Conservation (phyloP, 2,329 filamentous ascomycete species). For the Phaeosphaeria sp. region DNA sequence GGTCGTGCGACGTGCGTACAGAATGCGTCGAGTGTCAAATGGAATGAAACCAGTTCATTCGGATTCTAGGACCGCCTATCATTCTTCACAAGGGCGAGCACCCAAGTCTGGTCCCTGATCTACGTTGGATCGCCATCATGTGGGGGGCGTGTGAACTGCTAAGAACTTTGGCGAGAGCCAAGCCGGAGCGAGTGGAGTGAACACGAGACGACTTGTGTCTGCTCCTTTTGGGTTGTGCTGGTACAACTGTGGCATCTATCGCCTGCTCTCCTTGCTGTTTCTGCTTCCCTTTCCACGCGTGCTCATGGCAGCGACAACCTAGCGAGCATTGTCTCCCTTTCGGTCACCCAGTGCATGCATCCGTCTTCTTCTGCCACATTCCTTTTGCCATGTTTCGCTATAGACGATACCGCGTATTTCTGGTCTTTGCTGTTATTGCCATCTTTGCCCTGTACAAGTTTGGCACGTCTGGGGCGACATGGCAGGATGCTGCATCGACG, state of each 20-base stretch:
- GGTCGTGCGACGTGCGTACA: neutral
- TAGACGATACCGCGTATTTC: constrained; percentile 67
- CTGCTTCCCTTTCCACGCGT: constrained; percentile 9
- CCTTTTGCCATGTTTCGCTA: constrained; percentile 60
- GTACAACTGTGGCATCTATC: constrained; percentile 8
- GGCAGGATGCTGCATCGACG: constrained; percentile 32
- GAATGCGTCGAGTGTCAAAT: neutral
- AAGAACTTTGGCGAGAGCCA: constrained; percentile 24
- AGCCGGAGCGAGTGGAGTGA: constrained; percentile 26
- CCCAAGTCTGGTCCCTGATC: neutral
- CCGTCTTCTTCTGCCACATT: constrained; percentile 10
- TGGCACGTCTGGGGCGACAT: constrained; percentile 53
- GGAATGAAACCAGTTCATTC: constrained; percentile 1
- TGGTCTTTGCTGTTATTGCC: constrained; percentile 62
- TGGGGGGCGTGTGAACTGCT: constrained; percentile 22
- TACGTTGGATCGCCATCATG: constrained; percentile 7
- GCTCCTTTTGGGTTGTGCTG: constrained; percentile 13
- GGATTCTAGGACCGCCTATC: neutral
- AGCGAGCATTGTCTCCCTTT: constrained; percentile 9
- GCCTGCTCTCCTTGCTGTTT: constrained; percentile 4
- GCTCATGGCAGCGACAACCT: constrained; percentile 29
- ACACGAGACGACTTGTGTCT: constrained; percentile 9
- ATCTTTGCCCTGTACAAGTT: constrained; percentile 64
- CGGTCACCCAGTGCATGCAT: constrained; percentile 8
- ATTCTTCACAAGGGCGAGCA: neutral